A percentile compares a stretch with the other conserved stretches of the same genome.
Conservation (phyloP, 345 rosid genomes). For the Eucalyptus microcorys region DNA sequence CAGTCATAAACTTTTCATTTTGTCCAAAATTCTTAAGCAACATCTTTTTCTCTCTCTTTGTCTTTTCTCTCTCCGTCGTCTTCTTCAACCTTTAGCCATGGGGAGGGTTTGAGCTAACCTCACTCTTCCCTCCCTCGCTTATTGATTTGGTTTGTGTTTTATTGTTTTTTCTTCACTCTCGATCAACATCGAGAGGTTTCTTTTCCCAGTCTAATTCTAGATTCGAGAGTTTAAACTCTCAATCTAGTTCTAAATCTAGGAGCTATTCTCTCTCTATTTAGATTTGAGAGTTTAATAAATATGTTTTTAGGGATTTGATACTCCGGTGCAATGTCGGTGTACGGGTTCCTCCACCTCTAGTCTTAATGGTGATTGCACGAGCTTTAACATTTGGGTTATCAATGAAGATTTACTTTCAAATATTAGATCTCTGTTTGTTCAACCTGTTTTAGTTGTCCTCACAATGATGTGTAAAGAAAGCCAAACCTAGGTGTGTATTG, state of each 20-base stretch:
- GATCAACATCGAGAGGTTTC: not conserved
- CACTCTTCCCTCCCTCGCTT: not conserved
- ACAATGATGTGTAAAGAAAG: not conserved
- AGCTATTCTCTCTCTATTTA: not conserved
- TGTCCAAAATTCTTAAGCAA: not conserved
- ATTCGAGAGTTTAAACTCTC: not conserved
- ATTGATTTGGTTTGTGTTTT: not conserved
- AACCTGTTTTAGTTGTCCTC: too few species aligned
- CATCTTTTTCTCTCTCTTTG: too few species aligned
- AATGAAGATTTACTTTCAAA: too few species aligned
- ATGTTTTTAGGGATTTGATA: not conserved
- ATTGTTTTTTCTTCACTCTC: not conserved
- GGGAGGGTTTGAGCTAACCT: not conserved
- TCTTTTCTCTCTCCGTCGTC: too few species aligned
- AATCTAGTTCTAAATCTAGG: not conserved
- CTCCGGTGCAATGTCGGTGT: not conserved
- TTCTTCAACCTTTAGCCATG: not conserved
- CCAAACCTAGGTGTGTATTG: not conserved
- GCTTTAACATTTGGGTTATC: too few species aligned
- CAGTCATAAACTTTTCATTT: not conserved
- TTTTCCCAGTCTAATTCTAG: not conserved
- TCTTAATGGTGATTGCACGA: too few species aligned
- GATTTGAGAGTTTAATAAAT: too few species aligned
- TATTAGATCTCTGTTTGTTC: too few species aligned
- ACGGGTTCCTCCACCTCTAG: not conserved